Evolutionary conservation across 768 basidiomycete species (phyloP), one percentile per base, ranked within the genome.

Genomic region (Kwoniella bestiolae): DNA sequence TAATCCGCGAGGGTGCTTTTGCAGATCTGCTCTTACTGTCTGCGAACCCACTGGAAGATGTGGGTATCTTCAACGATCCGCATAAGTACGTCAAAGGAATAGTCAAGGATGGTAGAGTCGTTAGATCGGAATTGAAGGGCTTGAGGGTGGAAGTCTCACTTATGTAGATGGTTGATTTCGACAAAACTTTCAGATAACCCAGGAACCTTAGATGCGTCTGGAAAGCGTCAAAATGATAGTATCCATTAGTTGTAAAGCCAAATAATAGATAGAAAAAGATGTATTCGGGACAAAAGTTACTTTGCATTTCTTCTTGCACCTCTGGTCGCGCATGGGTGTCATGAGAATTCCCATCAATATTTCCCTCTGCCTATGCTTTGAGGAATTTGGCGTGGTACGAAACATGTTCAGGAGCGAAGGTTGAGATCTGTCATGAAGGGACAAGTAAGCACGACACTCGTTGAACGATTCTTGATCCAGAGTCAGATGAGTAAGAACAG

Each of bases 301-400:
- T 6, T 2, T 52, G 9, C 50, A 26, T 25, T 28, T 52, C 50
- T n/a, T 52, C 50, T 41, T 11, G 18, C 25, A 47, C 23, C 9
- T 3, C 23, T 47, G 23, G 3, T 21, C 11, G 23, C 29, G 12
- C 12, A n/a, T 53, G 11, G 3, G 18, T 53, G 3, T 31, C 23
- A 12, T 14, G 18, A 8, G 8, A 26, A 53, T 29, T 9, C 29
- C 5, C 23, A 34, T 41, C 21, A 44, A 21, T 6, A 16, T 5
- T 46, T 32, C 60, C n/a, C n/a, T n/a, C n/a, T n/a, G n/a, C n/a
- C n/a, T n/a, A 91, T 21, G 88, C 89, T 75, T 91, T 92, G 69
- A 97, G 84, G 82, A 90, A 90, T 76, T 90, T 89, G 26, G 92
- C 91, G 69, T 97, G 94, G 84, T 89, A 97, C 57, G 89, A 89